A percentile compares a stretch with the other conserved stretches of the same genome.
phyloP scores from a whole-genome alignment of 225 moss, liverwort and hornwort species.

The Pseudisothecium myosuroides region DNA sequence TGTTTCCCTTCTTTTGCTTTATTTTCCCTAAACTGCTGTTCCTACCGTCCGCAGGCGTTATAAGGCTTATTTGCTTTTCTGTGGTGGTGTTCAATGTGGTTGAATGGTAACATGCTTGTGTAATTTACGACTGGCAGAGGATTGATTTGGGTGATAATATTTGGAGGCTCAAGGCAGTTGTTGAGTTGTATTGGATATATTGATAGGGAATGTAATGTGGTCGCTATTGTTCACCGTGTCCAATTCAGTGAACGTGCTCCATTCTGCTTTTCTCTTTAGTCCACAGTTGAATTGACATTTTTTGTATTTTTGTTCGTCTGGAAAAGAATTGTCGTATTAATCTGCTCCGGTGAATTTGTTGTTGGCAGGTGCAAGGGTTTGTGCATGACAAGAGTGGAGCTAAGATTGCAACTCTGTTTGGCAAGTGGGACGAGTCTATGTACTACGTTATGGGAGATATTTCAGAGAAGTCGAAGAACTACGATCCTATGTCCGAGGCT shows the following conservation, averaged over 20 bases:
- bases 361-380: conserved; percentile 89
- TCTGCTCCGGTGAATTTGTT: background rate
- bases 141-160: background rate
- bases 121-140: background rate
- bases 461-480: conserved; percentile 73
- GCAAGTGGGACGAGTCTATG: conserved; percentile 99
- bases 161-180: background rate
- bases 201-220: background rate
- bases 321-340: background rate
- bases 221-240: background rate
- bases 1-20: background rate
- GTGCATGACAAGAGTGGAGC: conserved; percentile 86
- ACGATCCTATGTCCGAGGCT: conserved; percentile 95
- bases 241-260: background rate
- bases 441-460: conserved; percentile 91
- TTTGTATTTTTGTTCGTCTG: background rate
- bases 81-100: background rate
- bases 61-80: background rate
- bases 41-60: background rate
- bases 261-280: background rate
- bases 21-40: background rate
- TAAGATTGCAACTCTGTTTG: conserved; percentile 90
- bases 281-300: background rate
- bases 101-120: background rate
- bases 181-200: background rate